Conservation (phyloP, 2,329 filamentous ascomycete species). For the Fusarium cicatricum region DNA sequence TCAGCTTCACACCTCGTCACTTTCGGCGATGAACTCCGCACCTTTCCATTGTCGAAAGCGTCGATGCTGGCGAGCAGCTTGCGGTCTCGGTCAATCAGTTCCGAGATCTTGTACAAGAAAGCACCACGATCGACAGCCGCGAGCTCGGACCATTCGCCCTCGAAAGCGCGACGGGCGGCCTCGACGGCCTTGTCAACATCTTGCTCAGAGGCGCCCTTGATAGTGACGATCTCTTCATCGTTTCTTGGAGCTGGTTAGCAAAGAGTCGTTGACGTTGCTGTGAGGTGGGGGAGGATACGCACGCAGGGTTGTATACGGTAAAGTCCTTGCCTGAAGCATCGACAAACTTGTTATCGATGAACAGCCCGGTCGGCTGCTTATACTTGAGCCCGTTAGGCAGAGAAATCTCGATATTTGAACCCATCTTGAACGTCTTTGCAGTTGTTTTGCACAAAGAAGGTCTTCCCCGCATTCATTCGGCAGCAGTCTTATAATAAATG, state of each 20-base stretch:
- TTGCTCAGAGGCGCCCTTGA: conserved; percentile 14
- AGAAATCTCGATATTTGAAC: conserved; percentile 8
- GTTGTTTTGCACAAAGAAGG: no score
- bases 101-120: conserved; percentile 16
- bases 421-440: neutral
- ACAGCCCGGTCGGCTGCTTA: conserved; percentile 47
- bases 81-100: conserved; percentile 19
- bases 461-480: no score
- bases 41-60: conserved; percentile 5
- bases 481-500: no score
- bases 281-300: neutral
- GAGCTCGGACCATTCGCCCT: conserved; percentile 18
- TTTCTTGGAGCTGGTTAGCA: neutral
- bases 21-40: neutral
- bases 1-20: neutral
- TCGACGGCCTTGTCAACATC: conserved; percentile 16
- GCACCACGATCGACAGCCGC: conserved; percentile 10
- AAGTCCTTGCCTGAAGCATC: conserved; percentile 9
- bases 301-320: conserved; percentile 14
- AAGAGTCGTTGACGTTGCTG: no score
- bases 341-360: conserved; percentile 36
- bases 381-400: conserved; percentile 37
- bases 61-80: conserved; percentile 21
- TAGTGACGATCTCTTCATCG: conserved; percentile 6
- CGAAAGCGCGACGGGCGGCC: conserved; percentile 14